Percentiles rank a stretch among this genome's conserved stretches.
Evolutionary conservation across 192 early-diverging fungal species (phyloP).

Genomic region (Rhizophlyctis rosea): DNA sequence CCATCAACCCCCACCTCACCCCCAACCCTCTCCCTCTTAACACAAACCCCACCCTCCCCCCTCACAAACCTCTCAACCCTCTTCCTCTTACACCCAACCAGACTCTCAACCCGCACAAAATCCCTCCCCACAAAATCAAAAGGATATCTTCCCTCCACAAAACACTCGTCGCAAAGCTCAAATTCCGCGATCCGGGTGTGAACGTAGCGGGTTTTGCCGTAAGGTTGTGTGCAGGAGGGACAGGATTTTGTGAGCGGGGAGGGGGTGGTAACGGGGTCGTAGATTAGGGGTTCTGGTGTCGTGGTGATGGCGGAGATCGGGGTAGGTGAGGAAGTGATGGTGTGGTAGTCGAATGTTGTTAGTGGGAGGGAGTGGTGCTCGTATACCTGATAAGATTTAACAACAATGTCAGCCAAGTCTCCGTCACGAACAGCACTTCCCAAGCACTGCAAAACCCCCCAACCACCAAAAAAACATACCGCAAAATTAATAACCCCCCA

Average conservation of each 20-base stretch:
- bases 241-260: neutral
- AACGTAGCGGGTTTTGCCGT: neutral
- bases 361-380: too few relatives aligned
- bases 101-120: constrained; percentile 1
- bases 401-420: too few relatives aligned
- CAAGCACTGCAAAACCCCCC: constrained; percentile 7
- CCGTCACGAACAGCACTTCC: constrained; percentile 6
- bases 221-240: neutral
- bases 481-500: constrained; percentile 24
- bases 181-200: neutral
- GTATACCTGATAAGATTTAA: too few relatives aligned
- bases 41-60: neutral
- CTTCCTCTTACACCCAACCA: neutral
- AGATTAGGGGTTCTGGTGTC: neutral
- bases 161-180: constrained; percentile 16
- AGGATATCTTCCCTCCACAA: constrained; percentile 13
- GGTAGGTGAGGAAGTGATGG: neutral
- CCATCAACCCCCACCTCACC: neutral
- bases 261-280: neutral
- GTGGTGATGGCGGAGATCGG: neutral
- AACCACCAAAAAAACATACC: neutral
- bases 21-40: neutral
- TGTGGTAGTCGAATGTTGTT: neutral
- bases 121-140: constrained; percentile 6
- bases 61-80: neutral